These are phyloP conservation scores for Cadophora sp. DNA, from an alignment of 2,329 filamentous ascomycete species.

Conservation along the genomic window DNA sequence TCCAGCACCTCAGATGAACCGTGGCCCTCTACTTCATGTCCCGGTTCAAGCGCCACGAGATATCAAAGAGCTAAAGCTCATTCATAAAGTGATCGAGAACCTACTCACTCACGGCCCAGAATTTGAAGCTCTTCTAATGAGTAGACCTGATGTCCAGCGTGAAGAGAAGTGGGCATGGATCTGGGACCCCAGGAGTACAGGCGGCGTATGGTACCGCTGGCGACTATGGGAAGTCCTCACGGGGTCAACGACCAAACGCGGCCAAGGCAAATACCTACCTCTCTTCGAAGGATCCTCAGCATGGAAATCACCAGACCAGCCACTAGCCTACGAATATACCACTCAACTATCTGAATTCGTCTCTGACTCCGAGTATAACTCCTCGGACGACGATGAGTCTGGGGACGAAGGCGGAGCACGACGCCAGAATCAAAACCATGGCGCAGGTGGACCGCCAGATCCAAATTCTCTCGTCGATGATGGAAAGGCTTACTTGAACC, in stretches of 20 bases:
- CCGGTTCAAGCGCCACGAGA: constrained; percentile 79
- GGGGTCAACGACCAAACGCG: constrained; percentile 56
- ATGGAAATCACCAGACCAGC: constrained; percentile 78
- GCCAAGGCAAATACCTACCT: constrained; percentile 61
- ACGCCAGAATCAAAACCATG: constrained; percentile 50
- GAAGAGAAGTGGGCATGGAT: constrained; percentile 95
- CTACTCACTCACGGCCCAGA: constrained; percentile 82
- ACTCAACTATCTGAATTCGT: constrained; percentile 80
- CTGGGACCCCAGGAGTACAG: constrained; percentile 81
- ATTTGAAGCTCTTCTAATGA: constrained; percentile 93
- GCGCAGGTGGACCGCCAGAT: constrained; percentile 51
- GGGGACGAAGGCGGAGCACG: constrained; percentile 54
- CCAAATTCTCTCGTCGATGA: constrained; percentile 39
- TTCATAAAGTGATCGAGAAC: constrained; percentile 86
- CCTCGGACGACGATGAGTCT: constrained; percentile 81
- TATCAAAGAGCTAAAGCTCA: constrained; percentile 78
- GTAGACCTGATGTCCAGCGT: constrained; percentile 78
- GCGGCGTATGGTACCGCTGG: constrained; percentile 92
- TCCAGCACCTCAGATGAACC: constrained; percentile 41
- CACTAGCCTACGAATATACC: constrained; percentile 81
- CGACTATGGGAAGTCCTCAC: constrained; percentile 87
- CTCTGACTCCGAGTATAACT: constrained; percentile 85
- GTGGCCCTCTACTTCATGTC: constrained; percentile 64
- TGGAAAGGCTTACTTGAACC: constrained; percentile 71
- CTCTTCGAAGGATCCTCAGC: constrained; percentile 79